These are phyloP conservation scores for Verbena officinalis DNA, from an alignment of 257 asterid genomes.

Conservation along the genomic window DNA sequence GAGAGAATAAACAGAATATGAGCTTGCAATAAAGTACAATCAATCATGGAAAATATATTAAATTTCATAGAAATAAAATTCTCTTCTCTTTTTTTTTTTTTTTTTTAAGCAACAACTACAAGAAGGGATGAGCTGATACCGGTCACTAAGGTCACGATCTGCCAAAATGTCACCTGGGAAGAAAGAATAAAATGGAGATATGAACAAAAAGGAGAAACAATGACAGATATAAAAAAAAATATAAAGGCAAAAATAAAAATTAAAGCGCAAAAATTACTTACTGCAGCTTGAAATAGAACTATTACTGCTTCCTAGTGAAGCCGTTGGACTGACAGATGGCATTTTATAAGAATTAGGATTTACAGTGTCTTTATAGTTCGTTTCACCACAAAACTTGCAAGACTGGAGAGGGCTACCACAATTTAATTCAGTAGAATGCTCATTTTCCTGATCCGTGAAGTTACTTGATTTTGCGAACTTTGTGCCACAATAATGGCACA, in stretches of 20 bases:
- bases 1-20: conserved; percentile 16
- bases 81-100: conserved; percentile 6
- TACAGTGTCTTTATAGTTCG: conserved; percentile 34
- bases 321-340: conserved; percentile 47
- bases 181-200: conserved; percentile 1
- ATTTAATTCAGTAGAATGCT: conserved; percentile 33
- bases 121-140: conserved; percentile 46
- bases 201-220: conserved; percentile 11
- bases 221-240: background rate
- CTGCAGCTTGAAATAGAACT: conserved; percentile 65
- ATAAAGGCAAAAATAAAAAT: background rate
- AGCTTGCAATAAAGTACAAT: conserved; percentile 22
- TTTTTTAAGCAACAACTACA: conserved; percentile 9
- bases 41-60: background rate
- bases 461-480: conserved; percentile 40
- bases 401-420: conserved; percentile 30
- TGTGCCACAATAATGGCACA: conserved; percentile 58
- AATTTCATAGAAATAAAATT: conserved; percentile 9
- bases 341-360: conserved; percentile 38
- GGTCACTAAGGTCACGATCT: conserved; percentile 51
- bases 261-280: conserved; percentile 33
- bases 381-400: conserved; percentile 48
- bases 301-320: conserved; percentile 54
- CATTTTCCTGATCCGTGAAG: conserved; percentile 46
- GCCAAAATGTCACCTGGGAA: conserved; percentile 72